A percentile compares a stretch with the other conserved stretches of the same genome.
Conservation (phyloP, 169 alveolate species). For the Plasmodium relictum region DNA sequence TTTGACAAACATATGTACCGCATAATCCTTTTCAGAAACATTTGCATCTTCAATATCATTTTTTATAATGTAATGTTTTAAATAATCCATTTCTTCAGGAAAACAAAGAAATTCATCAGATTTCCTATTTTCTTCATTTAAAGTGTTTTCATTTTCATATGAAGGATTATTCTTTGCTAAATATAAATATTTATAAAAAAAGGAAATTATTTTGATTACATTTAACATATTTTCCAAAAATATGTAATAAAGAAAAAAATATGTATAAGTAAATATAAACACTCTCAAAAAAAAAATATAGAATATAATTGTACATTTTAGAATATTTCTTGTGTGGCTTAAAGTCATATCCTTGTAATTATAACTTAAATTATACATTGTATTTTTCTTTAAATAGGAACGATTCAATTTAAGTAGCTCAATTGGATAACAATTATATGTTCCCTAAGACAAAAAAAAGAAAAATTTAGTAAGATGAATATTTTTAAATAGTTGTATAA, state of each 20-base stretch:
- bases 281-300: constrained; percentile 3
- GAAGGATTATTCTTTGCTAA: constrained; percentile 13
- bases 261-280: neutral
- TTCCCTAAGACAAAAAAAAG: constrained; percentile 51
- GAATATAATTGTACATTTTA: constrained; percentile 27
- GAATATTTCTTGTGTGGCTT: constrained; percentile 66
- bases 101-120: constrained; percentile 42
- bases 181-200: constrained; percentile 17
- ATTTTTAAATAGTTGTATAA: neutral
- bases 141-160: neutral
- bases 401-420: constrained; percentile 54
- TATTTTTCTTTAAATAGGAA: constrained; percentile 52
- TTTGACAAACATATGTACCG: neutral
- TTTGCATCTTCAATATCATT: constrained; percentile 27
- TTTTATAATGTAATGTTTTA: constrained; percentile 63
- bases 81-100: constrained; percentile 30
- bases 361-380: constrained; percentile 19
- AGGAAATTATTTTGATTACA: neutral
- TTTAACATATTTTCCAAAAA: constrained; percentile 1
- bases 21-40: neutral
- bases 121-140: constrained; percentile 5
- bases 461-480: neutral
- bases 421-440: constrained; percentile 73
- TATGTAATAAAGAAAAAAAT: constrained; percentile 10
- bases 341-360: constrained; percentile 58